A percentile compares a stretch with the other conserved stretches of the same genome.
These are phyloP conservation scores for Wolfiporia cocos DNA, from an alignment of 1,284 basidiomycete species.

Conservation along the genomic window DNA sequence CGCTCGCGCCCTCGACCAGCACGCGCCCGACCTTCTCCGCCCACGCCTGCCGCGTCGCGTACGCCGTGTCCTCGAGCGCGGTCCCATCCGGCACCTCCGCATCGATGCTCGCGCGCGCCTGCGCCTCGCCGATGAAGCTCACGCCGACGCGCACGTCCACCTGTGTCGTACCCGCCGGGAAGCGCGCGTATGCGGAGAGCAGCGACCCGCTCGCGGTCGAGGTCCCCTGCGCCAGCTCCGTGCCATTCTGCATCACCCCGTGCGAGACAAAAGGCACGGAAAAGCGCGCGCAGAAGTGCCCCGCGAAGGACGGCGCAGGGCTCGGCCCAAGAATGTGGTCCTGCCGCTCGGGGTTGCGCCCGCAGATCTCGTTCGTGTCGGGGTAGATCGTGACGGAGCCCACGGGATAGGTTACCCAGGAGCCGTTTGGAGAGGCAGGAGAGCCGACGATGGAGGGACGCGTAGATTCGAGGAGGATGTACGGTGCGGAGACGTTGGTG, in stretches of 20 bases:
- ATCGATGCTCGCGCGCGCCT: constrained; percentile 62
- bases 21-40: constrained; percentile 67
- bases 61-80: constrained; percentile 57
- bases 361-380: constrained; percentile 50
- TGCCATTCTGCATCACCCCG: constrained; percentile 48
- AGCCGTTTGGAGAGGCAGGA: constrained; percentile 43
- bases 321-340: constrained; percentile 67
- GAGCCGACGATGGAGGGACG: constrained; percentile 59
- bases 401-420: constrained; percentile 44
- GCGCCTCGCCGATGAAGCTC: constrained; percentile 74
- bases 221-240: constrained; percentile 22
- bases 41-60: constrained; percentile 57
- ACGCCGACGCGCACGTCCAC: constrained; percentile 69
- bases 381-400: constrained; percentile 52
- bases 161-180: constrained; percentile 30
- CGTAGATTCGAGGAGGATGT: constrained; percentile 67
- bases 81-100: constrained; percentile 57
- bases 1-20: constrained; percentile 46
- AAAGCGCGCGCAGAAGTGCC: constrained; percentile 77
- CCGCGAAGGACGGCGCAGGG: constrained; percentile 45
- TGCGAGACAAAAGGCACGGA: constrained; percentile 39
- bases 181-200: constrained; percentile 55
- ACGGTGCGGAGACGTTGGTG: constrained; percentile 38
- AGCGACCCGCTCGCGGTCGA: constrained; percentile 31
- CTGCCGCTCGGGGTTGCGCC: constrained; percentile 69